Evolutionary conservation across 495 filamentous ascomycete genomes (phyloP).

Genomic region (Xylaria venustula): DNA sequence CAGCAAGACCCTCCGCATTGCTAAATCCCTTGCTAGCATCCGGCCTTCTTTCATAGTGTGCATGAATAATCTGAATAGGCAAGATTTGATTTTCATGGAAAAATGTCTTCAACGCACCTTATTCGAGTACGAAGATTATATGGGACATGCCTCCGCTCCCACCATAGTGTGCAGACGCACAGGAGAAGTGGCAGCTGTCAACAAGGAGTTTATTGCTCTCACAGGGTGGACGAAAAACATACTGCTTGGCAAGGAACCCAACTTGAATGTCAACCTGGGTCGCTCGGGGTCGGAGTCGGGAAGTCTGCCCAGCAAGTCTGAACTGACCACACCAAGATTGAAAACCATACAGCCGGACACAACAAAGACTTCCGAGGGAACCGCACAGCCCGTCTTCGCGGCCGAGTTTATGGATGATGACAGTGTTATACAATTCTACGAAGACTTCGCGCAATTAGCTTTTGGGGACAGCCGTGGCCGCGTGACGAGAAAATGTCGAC

Average conservation of each 20-base stretch:
- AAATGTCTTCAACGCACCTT: conserved; percentile 92
- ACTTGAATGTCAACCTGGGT: conserved; percentile 80
- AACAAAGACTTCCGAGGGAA: conserved; percentile 26
- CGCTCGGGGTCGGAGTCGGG: conserved; percentile 34
- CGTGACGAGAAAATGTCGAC: conserved; percentile 77
- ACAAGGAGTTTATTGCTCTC: conserved; percentile 90
- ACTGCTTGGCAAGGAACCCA: conserved; percentile 80
- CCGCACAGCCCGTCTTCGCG: conserved; percentile 74
- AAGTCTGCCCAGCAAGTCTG: conserved; percentile 35
- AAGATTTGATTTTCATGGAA: conserved; percentile 96
- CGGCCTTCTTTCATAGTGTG: conserved; percentile 91
- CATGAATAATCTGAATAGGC: conserved; percentile 73
- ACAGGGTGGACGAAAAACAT: conserved; percentile 95
- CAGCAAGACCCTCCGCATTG: conserved; percentile 71
- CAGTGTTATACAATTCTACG: conserved; percentile 90
- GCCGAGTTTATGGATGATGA: conserved; percentile 93
- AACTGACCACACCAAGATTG: conserved; percentile 46
- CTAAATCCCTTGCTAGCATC: conserved; percentile 81
- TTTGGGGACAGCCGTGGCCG: conserved; percentile 85
- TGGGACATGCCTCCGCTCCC: conserved; percentile 81
- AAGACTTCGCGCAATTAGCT: conserved; percentile 87
- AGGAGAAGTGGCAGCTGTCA: conserved; percentile 86
- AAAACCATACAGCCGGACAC: conserved; percentile 36
- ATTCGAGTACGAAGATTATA: conserved; percentile 88
- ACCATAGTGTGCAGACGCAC: conserved; percentile 89